These are phyloP conservation scores for Verticillium zaregamsianum DNA, from an alignment of 2,329 filamentous ascomycete species.

Conservation along the genomic window DNA sequence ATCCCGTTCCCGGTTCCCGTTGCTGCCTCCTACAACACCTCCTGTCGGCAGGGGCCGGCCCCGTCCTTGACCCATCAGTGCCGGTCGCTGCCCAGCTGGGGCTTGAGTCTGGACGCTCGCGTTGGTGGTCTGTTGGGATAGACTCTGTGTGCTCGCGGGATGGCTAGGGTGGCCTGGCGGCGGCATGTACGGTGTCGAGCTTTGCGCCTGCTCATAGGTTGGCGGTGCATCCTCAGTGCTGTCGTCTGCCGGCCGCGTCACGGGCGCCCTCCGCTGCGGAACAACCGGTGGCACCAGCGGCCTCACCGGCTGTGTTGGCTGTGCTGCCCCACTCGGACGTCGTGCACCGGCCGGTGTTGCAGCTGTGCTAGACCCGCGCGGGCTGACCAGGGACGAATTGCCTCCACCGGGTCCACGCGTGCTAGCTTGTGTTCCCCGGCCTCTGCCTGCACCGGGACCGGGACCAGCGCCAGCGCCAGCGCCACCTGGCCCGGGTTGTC, in stretches of 20 bases:
- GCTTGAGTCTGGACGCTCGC: not conserved
- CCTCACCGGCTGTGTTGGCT: slow-evolving; percentile 33
- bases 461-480: slow-evolving; percentile 8
- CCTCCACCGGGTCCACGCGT: slow-evolving; percentile 6
- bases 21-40: slow-evolving; percentile 7
- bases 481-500: slow-evolving; percentile 23
- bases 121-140: not conserved
- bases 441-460: not conserved
- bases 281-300: slow-evolving; percentile 40
- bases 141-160: slow-evolving; percentile 28
- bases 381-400: slow-evolving; percentile 7
- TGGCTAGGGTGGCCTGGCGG: slow-evolving; percentile 48
- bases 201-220: slow-evolving; percentile 54
- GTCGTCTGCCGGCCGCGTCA: slow-evolving; percentile 32
- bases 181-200: slow-evolving; percentile 46
- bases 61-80: slow-evolving; percentile 8
- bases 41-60: slow-evolving; percentile 8
- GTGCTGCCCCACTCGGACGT: not conserved
- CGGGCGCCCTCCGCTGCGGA: slow-evolving; percentile 30
- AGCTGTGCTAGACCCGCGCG: slow-evolving; percentile 15
- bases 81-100: slow-evolving; percentile 6
- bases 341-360: not conserved
- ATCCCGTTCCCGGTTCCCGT: slow-evolving; percentile 25
- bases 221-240: slow-evolving; percentile 49
- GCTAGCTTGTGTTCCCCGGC: not conserved